Conservation (phyloP, 495 filamentous ascomycete genomes). For the Parachaetomium inaequale region DNA sequence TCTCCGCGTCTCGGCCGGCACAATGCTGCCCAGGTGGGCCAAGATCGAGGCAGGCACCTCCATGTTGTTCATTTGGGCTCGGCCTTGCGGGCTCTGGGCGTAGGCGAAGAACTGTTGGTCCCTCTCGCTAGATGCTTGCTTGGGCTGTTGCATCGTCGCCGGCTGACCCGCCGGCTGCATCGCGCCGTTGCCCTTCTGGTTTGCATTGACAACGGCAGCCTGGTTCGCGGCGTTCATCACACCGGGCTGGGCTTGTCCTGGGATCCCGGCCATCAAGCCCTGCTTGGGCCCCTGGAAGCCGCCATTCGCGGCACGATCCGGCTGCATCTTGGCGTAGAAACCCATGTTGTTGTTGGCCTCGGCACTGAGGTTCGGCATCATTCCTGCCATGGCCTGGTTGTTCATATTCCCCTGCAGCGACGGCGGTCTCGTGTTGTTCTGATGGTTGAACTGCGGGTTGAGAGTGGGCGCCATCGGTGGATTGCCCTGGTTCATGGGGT, state of each 20-base stretch:
- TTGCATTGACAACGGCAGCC: conserved; percentile 20
- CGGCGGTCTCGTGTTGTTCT: conserved; percentile 30
- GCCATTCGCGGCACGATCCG: conserved; percentile 19
- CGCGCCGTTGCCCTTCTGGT: conserved; percentile 21
- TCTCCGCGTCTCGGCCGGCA: conserved; percentile 61
- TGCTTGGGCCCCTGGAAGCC: conserved; percentile 21
- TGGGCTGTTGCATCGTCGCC: conserved; percentile 2
- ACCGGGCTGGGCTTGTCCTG: conserved; percentile 20
- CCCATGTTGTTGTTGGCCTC: conserved; percentile 1
- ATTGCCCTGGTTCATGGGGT: conserved; percentile 39
- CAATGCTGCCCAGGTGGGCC: conserved; percentile 14
- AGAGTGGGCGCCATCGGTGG: conserved; percentile 32
- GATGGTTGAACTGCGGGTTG: conserved; percentile 33
- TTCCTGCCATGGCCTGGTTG: conserved; percentile 26
- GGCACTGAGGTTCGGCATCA: background rate
- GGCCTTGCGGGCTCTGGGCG: conserved; percentile 22
- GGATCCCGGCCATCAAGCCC: conserved; percentile 23
- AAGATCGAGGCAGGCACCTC: conserved; percentile 33
- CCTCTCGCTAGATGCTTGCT: conserved; percentile 17
- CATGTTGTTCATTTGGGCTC: conserved; percentile 38
- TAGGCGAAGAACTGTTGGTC: background rate
- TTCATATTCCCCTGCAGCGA: conserved; percentile 24
- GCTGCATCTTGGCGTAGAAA: conserved; percentile 34
- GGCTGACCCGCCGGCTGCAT: conserved; percentile 10
- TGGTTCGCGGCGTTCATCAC: conserved; percentile 22